Evolutionary conservation across 208 protist species (phyloP), one percentile per base, ranked within the genome.

Genomic region (Endotrypanum monterogeii): DNA sequence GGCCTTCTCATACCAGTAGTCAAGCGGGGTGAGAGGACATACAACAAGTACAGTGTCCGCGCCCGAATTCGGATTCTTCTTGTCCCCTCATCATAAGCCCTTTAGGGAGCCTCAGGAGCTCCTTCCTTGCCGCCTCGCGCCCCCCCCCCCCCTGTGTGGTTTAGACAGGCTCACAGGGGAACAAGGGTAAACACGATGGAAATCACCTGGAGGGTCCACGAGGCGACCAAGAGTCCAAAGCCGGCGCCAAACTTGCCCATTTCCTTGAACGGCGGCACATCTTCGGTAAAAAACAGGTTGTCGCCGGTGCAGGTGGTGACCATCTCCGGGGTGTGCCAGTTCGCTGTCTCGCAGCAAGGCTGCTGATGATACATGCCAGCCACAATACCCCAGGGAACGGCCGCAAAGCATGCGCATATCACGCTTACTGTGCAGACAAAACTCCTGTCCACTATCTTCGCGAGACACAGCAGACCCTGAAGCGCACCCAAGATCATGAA

Each of bases 291-390:
- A 55, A 51, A 55, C 37, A 60, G 65, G 76, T 68, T 82, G 68
- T 57, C 48, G 58, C 37, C 55, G 44, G 69, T 60, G 85, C 82
- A 83, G 44, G 68, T 41, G 25, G 57, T 69, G 35, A 28, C 44
- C 73, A 73, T 71, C 14, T 35, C 16, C 7, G 51, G 28, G 3
- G 51, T 76, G 75, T 78, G 66, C 78, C 81, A 83, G 74, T 74
- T 32, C 9, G 52, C 57, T 12, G 73, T 84, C 61, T 79, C 55
- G 70, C 89, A 82, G 84, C 84, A 91, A 41, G 77, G 71, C 52
- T 77, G 80, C 73, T 84, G 73, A 69, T 82, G 63, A 74, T 80
- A 81, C 85, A 90, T 87, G 37, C 72, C 82, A 0, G 84, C 83
- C 28, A 80, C 51, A 25, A 85, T 68, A 56, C 82, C 77, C 81